These are phyloP conservation scores for Lepidium campestre DNA, from an alignment of 441 rosid species.

Conservation along the genomic window DNA sequence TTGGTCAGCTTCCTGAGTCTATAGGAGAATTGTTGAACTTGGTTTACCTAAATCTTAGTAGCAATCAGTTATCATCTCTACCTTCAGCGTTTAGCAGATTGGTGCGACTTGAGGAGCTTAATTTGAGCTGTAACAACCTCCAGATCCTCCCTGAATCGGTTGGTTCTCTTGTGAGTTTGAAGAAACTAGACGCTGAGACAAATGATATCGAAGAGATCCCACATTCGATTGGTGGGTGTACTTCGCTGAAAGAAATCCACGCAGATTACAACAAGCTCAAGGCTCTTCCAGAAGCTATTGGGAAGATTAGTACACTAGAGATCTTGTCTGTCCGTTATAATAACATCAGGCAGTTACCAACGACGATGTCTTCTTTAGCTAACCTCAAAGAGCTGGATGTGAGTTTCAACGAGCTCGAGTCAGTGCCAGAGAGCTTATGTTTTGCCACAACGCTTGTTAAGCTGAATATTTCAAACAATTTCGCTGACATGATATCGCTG, in stretches of 20 bases:
- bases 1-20: constrained; percentile 72
- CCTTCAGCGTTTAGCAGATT: constrained; percentile 62
- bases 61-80: constrained; percentile 71
- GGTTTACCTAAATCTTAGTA: constrained; percentile 62
- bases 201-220: constrained; percentile 90
- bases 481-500: constrained; percentile 70
- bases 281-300: constrained; percentile 98
- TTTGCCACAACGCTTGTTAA: constrained; percentile 80
- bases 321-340: constrained; percentile 78
- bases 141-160: constrained; percentile 57
- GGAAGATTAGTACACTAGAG: constrained; percentile 75
- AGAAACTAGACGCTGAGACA: constrained; percentile 73
- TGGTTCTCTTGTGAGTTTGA: constrained; percentile 68
- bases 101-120: constrained; percentile 73
- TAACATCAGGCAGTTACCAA: constrained; percentile 82
- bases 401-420: constrained; percentile 97
- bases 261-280: constrained; percentile 88
- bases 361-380: constrained; percentile 82
- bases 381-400: constrained; percentile 80
- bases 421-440: constrained; percentile 93
- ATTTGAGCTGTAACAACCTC: constrained; percentile 67
- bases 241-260: constrained; percentile 61
- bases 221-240: constrained; percentile 63
- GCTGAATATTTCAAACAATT: constrained; percentile 89
- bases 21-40: constrained; percentile 73